phyloP scores from a whole-genome alignment of 176 grass and related monocot species.

The Eragrostis nindensis region DNA sequence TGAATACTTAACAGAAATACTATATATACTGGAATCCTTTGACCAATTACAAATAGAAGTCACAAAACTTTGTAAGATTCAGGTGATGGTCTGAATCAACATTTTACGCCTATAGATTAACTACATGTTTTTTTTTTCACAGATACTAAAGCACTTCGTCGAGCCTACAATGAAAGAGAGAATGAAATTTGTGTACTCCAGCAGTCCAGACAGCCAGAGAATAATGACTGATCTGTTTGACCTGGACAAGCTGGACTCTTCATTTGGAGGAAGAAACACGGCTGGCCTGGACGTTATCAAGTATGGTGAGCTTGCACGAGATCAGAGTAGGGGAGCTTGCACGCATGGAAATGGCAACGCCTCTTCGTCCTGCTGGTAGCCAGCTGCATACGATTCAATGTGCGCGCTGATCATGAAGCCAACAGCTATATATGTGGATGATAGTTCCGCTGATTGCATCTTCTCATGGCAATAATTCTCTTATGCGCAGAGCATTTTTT shows the following conservation, averaged over 20 bases:
- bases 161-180: slow-evolving; percentile 37
- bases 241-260: slow-evolving; percentile 47
- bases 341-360: too few relatives aligned
- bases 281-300: slow-evolving; percentile 33
- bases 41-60: too few relatives aligned
- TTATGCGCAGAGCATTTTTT: too few relatives aligned
- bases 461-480: too few relatives aligned
- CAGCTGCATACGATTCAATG: too few relatives aligned
- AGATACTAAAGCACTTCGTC: slow-evolving; percentile 49
- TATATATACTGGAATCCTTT: too few relatives aligned
- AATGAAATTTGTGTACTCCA: slow-evolving; percentile 45
- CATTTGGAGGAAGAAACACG: slow-evolving; percentile 41
- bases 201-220: slow-evolving; percentile 42
- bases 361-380: not conserved
- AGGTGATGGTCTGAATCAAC: not conserved
- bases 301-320: slow-evolving; percentile 40
- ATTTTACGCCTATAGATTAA: too few relatives aligned
- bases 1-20: too few relatives aligned
- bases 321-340: slow-evolving; percentile 30
- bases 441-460: too few relatives aligned
- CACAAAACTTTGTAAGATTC: not conserved
- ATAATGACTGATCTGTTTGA: slow-evolving; percentile 51
- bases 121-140: not conserved
- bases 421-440: too few relatives aligned
- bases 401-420: too few relatives aligned